Evolutionary conservation across 805 yeast genomes (phyloP), one percentile per base, ranked within the genome.

Genomic region (Candida koratica): DNA sequence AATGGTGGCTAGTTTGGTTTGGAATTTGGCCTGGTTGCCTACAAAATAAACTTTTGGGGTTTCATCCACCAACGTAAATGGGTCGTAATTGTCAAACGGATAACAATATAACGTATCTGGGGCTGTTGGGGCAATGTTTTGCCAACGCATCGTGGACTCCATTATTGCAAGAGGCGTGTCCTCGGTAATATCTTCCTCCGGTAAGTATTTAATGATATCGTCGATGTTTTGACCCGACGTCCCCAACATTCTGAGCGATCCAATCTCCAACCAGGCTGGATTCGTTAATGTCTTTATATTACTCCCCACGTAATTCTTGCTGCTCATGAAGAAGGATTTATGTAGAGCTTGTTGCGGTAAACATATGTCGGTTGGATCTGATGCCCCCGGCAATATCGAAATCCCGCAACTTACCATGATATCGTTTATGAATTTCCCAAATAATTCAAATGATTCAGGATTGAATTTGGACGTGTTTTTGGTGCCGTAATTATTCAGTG

Each of bases 91-190:
- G 8, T 73, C 71, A 50, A 71, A 89, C 1, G 98, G 97, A 49
- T 86, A 88, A 46, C 95, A 80, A 71, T 89, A 83, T 28, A 93
- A 61, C 0, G 98, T 93, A 52, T 93, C 97, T 0, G 98, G 98
- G 1, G 96, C 95, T 0, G 97, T 88, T 2, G 98, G 98, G 1
- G 85, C 79, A 16, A 85, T 67, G 51, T 86, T 86, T 50, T 88
- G 90, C 95, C 96, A 89, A 30, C 65, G 61, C 24, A 93, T 52
- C 0, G 85, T 82, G 11, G 77, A 68, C 47, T 80, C 84, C 64
- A 90, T 69, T 14, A 61, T 48, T 4, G 51, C 40, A 7, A 39
- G 6, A 2, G 36, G 15, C 48, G 81, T 60, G 14, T 72, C 69
- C 38, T 83, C 59, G 12, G 38, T 17, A 7, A 51, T 53, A 1